phyloP scores from a whole-genome alignment of 2,329 filamentous ascomycete species.

The Apiospora koreana region DNA sequence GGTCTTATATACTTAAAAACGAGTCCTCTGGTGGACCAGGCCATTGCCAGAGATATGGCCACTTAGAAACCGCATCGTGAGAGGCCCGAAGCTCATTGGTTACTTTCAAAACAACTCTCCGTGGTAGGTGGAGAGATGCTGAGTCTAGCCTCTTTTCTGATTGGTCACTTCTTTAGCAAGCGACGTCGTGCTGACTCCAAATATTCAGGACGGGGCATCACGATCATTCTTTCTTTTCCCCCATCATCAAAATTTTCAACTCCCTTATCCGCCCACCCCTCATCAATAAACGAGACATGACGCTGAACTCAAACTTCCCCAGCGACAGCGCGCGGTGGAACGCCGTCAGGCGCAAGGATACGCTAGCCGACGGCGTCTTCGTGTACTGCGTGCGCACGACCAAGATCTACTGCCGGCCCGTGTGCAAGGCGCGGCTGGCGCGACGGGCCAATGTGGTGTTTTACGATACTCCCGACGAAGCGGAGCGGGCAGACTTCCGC shows the following conservation, averaged over 20 bases:
- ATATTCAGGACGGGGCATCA: too few species aligned
- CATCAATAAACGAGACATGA: too few species aligned
- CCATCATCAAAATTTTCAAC: background rate
- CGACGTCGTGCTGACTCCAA: background rate
- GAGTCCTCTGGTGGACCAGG: background rate
- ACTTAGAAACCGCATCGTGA: background rate
- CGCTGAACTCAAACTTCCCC: background rate
- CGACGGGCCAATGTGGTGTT: constrained; percentile 62
- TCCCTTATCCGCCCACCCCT: background rate
- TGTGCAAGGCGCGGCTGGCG: constrained; percentile 61
- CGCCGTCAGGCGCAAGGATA: background rate
- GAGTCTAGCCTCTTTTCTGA: background rate
- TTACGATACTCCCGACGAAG: constrained; percentile 46
- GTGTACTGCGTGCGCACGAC: constrained; percentile 47
- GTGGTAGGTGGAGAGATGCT: background rate
- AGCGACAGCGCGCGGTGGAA: background rate
- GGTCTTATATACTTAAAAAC: background rate
- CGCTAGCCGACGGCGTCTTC: constrained; percentile 28
- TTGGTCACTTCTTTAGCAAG: background rate
- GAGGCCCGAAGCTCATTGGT: background rate
- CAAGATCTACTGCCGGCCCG: constrained; percentile 61
- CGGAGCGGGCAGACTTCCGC: constrained; percentile 36
- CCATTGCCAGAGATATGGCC: background rate
- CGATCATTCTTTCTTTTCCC: background rate
- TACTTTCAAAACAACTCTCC: background rate